Conservation (phyloP, 805 yeast genomes). For the Jamesozyma lodderae region DNA sequence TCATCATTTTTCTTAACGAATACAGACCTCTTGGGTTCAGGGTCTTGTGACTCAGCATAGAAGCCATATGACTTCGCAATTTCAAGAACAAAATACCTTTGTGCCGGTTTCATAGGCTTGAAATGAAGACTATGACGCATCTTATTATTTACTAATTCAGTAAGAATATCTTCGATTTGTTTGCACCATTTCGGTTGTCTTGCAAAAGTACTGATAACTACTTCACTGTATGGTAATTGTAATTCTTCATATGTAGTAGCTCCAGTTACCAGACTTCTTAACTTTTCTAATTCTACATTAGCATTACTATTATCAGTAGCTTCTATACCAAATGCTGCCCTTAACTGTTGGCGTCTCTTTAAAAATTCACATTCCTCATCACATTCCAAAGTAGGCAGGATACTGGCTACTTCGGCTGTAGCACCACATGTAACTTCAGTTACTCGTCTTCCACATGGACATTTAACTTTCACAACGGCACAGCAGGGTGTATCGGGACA, state of each 20-base stretch:
- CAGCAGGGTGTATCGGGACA: slow-evolving; percentile 51
- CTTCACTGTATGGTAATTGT: slow-evolving; percentile 36
- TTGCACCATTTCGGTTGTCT: slow-evolving; percentile 63
- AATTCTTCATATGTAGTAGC: slow-evolving; percentile 24
- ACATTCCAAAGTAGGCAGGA: slow-evolving; percentile 39
- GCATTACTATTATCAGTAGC: slow-evolving; percentile 1
- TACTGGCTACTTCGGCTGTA: slow-evolving; percentile 15
- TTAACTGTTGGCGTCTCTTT: slow-evolving; percentile 51
- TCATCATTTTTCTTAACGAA: slow-evolving; percentile 38
- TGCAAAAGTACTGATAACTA: slow-evolving; percentile 38
- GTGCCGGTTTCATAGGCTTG: slow-evolving; percentile 62
- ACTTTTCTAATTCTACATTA: slow-evolving; percentile 8
- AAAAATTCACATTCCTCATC: slow-evolving; percentile 58
- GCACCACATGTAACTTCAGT: slow-evolving; percentile 51
- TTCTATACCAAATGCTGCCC: slow-evolving; percentile 47
- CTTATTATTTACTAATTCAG: slow-evolving; percentile 38
- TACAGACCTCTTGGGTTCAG: slow-evolving; percentile 71
- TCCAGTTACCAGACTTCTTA: slow-evolving; percentile 15
- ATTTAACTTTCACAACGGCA: slow-evolving; percentile 41
- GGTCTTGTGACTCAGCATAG: slow-evolving; percentile 68
- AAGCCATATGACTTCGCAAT: slow-evolving; percentile 51
- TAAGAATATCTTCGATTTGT: slow-evolving; percentile 47
- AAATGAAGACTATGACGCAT: slow-evolving; percentile 44
- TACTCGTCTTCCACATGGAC: slow-evolving; percentile 56
- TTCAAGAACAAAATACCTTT: slow-evolving; percentile 62